Evolutionary conservation across 2,329 filamentous ascomycete species (phyloP).

Genomic region (Ophiocordyceps unilateralis): DNA sequence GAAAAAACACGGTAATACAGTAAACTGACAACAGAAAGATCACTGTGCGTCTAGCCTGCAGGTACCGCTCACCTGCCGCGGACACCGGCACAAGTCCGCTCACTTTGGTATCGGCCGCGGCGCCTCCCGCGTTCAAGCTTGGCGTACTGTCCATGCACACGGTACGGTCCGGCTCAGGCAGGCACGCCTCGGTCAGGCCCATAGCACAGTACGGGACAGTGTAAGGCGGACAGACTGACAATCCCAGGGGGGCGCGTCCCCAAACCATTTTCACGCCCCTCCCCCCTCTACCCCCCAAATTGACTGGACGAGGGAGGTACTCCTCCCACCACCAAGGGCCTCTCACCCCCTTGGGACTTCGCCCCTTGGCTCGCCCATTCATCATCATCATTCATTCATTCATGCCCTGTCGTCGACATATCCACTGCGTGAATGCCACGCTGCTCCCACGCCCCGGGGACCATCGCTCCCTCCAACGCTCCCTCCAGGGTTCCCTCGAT

Average conservation of each 20-base stretch:
- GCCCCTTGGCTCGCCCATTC: conserved; percentile 20
- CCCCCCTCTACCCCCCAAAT: neutral
- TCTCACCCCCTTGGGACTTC: conserved; percentile 11
- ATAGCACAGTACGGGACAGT: neutral
- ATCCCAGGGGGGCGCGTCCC: neutral
- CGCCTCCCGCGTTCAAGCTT: neutral
- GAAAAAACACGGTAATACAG: too few relatives aligned
- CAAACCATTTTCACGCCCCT: neutral
- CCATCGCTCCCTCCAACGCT: neutral
- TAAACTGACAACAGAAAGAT: too few relatives aligned
- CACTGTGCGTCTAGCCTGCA: neutral
- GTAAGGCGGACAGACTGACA: too few relatives aligned
- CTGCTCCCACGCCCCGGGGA: neutral
- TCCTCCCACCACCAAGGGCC: too few relatives aligned
- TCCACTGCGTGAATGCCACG: neutral
- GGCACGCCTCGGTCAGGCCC: too few relatives aligned
- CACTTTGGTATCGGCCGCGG: neutral
- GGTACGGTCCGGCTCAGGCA: neutral
- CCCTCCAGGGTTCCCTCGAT: neutral
- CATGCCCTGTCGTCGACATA: neutral
- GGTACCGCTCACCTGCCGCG: neutral
- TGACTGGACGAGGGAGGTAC: too few relatives aligned
- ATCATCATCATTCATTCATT: neutral
- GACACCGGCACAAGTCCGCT: neutral
- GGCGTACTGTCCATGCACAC: neutral